phyloP scores from a whole-genome alignment of 768 basidiomycete species.

The Leccinum imitatum region DNA sequence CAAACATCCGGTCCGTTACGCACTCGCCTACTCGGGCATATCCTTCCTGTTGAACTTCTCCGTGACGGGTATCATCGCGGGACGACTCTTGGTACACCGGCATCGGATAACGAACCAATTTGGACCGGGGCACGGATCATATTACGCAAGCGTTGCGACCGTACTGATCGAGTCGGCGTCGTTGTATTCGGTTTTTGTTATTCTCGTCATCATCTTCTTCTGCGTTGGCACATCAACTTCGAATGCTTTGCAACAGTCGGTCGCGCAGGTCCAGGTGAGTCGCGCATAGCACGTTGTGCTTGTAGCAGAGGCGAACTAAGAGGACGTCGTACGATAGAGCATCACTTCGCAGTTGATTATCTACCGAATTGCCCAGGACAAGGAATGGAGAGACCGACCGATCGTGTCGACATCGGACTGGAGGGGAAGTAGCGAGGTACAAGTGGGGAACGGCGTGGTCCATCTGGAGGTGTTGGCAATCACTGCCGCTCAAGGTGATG shows the following conservation, averaged over 20 bases:
- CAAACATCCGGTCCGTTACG: background rate
- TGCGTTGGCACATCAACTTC: background rate
- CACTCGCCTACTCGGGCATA: constrained; percentile 8
- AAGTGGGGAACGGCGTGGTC: background rate
- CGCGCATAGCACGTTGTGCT: background rate
- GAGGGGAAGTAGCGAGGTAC: constrained; percentile 11
- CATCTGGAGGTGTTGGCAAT: background rate
- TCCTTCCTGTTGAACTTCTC: constrained; percentile 16
- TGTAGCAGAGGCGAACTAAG: background rate
- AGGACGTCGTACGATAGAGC: constrained; percentile 1
- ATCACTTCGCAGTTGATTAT: constrained; percentile 22
- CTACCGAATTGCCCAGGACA: constrained; percentile 20
- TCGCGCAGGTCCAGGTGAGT: constrained; percentile 23
- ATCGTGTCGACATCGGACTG: constrained; percentile 15
- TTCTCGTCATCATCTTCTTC: constrained; percentile 17
- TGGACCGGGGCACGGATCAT: constrained; percentile 14
- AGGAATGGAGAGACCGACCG: constrained; percentile 11
- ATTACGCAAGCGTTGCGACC: constrained; percentile 10
- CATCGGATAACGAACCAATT: constrained; percentile 10
- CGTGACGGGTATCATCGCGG: constrained; percentile 19
- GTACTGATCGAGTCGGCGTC: constrained; percentile 23
- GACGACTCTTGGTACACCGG: constrained; percentile 17
- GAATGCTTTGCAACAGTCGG: constrained; percentile 15
- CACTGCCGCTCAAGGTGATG: background rate
- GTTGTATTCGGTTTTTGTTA: constrained; percentile 14